Conservation (phyloP, 805 yeast species). For the Zygosaccharomyces siamensis region DNA sequence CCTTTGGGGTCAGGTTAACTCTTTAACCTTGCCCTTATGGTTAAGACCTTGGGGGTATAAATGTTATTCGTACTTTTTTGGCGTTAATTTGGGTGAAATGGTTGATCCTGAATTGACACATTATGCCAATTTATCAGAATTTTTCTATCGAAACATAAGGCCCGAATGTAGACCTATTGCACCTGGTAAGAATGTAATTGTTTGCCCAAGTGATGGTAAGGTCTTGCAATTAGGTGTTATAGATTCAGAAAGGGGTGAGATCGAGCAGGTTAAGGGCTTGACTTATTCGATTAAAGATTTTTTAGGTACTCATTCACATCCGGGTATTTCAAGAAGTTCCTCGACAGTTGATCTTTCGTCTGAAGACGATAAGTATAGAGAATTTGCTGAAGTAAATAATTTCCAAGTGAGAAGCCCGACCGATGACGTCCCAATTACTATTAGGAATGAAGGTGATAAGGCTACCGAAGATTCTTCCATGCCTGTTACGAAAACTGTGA, state of each 20-base stretch:
- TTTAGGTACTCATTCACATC: conserved; percentile 54
- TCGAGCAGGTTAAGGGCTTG: conserved; percentile 96
- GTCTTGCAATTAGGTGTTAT: conserved; percentile 80
- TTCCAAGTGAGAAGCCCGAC: conserved; percentile 37
- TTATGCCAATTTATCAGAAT: conserved; percentile 80
- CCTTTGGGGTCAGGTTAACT: conserved; percentile 90
- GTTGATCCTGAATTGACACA: conserved; percentile 71
- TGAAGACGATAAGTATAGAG: conserved; percentile 50
- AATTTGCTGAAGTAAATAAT: conserved; percentile 75
- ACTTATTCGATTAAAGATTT: conserved; percentile 86
- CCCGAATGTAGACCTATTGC: conserved; percentile 78
- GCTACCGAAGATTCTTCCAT: conserved; percentile 38
- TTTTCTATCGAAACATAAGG: conserved; percentile 76
- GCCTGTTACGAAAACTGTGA: conserved; percentile 33
- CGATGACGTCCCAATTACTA: conserved; percentile 36
- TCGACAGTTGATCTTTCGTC: conserved; percentile 31
- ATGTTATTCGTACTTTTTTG: conserved; percentile 74
- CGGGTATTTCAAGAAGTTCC: conserved; percentile 30
- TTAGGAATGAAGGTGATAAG: conserved; percentile 67
- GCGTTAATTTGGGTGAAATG: conserved; percentile 86
- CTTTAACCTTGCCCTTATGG: conserved; percentile 81
- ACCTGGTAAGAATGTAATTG: conserved; percentile 52
- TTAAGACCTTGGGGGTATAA: conserved; percentile 75
- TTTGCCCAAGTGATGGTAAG: conserved; percentile 91
- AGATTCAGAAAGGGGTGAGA: conserved; percentile 63